Percentiles rank a stretch among this genome's conserved stretches.
Conservation (phyloP, 768 basidiomycete genomes). For the Suillus plorans region DNA sequence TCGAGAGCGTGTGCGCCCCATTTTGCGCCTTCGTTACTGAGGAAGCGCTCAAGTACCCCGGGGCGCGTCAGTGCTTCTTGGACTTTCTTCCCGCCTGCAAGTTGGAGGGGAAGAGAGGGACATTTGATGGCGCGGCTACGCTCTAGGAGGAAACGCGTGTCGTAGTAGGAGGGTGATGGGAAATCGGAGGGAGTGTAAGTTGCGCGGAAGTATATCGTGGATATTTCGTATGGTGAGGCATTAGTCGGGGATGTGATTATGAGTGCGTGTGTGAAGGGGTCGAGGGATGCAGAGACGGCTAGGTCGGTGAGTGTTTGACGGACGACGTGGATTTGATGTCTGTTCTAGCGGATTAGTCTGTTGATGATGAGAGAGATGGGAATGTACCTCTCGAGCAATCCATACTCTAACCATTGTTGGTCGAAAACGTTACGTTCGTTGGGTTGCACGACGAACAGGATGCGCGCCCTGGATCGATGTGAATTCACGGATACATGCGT, state of each 20-base stretch:
- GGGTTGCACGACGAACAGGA: slow-evolving; percentile 89
- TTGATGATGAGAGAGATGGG: not conserved
- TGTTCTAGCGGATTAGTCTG: slow-evolving; percentile 24
- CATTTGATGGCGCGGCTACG: slow-evolving; percentile 88
- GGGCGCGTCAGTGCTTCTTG: slow-evolving; percentile 83
- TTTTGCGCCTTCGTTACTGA: slow-evolving; percentile 40
- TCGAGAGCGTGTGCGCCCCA: slow-evolving; percentile 36
- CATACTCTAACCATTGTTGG: slow-evolving; percentile 86
- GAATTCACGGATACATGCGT: not conserved
- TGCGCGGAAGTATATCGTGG: slow-evolving; percentile 87
- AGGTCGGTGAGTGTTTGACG: slow-evolving; percentile 79
- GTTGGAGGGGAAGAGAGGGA: slow-evolving; percentile 84
- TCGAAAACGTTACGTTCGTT: slow-evolving; percentile 95
- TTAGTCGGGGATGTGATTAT: slow-evolving; percentile 25
- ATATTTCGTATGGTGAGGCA: slow-evolving; percentile 56
- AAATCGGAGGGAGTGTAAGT: slow-evolving; percentile 87
- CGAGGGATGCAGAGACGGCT: slow-evolving; percentile 52
- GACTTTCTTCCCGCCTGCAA: slow-evolving; percentile 96
- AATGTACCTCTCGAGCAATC: slow-evolving; percentile 72
- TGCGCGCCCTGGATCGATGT: slow-evolving; percentile 39
- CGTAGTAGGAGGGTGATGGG: slow-evolving; percentile 61
- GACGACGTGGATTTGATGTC: slow-evolving; percentile 71
- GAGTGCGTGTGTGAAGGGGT: slow-evolving; percentile 45
- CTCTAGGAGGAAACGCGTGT: slow-evolving; percentile 77
- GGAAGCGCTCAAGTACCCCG: slow-evolving; percentile 73